These are phyloP conservation scores for Phyllosticta citribraziliensis DNA, from an alignment of 2,329 filamentous ascomycete genomes.

Conservation along the genomic window DNA sequence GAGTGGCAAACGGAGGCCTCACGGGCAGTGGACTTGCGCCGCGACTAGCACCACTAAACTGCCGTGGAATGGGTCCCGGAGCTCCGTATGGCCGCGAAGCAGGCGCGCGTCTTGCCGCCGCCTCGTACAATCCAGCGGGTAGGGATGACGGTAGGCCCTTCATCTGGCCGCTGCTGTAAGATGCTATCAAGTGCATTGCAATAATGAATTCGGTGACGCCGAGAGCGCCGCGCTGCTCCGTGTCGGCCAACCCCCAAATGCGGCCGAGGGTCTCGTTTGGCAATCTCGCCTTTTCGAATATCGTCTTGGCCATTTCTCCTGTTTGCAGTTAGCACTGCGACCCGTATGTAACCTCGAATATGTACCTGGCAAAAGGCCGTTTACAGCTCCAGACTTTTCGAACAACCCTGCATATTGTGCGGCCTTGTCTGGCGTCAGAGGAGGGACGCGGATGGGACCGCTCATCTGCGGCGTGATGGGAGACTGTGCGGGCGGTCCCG, in stretches of 20 bases:
- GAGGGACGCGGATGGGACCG: constrained; percentile 71
- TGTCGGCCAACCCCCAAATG: constrained; percentile 93
- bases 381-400: constrained; percentile 72
- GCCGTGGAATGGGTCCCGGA: constrained; percentile 61
- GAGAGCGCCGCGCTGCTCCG: constrained; percentile 79
- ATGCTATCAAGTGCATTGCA: constrained; percentile 93
- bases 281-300: constrained; percentile 86
- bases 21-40: constrained; percentile 43
- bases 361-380: constrained; percentile 61
- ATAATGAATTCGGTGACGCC: constrained; percentile 91
- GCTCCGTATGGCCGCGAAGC: constrained; percentile 36
- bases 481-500: constrained; percentile 42
- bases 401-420: constrained; percentile 83
- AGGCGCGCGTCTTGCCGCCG: constrained; percentile 58
- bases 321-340: constrained; percentile 8
- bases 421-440: constrained; percentile 78
- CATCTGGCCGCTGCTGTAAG: constrained; percentile 75
- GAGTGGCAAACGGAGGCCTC: constrained; percentile 39
- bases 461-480: constrained; percentile 33
- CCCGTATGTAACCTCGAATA: not conserved
- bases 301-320: constrained; percentile 82
- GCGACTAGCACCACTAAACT: constrained; percentile 61
- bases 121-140: constrained; percentile 81
- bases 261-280: constrained; percentile 85
- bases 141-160: constrained; percentile 70